Conservation (phyloP, 2,329 filamentous ascomycete genomes). For the Beauveria australis region DNA sequence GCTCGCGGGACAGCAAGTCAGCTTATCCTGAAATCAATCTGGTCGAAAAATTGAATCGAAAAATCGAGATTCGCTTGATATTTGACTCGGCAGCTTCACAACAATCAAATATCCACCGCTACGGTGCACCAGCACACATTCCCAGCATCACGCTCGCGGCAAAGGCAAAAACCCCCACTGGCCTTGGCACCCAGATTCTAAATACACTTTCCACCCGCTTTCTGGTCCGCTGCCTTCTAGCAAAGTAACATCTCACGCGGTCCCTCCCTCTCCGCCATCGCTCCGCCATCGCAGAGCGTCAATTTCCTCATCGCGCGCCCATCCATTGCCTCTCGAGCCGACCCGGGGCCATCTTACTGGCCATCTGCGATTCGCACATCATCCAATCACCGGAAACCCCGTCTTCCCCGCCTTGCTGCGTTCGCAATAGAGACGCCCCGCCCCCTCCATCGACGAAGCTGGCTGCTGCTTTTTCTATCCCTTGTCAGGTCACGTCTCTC, state of each 20-base stretch:
- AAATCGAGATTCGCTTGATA: too few species aligned
- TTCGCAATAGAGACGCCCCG: not conserved
- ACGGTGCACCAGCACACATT: not conserved
- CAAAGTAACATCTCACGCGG: constrained; percentile 2
- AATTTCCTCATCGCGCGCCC: not conserved
- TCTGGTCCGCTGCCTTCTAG: not conserved
- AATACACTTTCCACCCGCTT: not conserved
- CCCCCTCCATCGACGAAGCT: not conserved
- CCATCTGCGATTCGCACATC: not conserved
- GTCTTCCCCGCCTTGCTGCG: not conserved
- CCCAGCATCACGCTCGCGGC: not conserved
- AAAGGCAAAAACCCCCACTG: not conserved
- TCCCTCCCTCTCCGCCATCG: not conserved
- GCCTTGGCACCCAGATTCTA: not conserved
- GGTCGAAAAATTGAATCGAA: too few species aligned
- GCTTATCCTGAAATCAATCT: too few species aligned
- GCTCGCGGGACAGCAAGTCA: not conserved
- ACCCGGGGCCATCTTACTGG: not conserved
- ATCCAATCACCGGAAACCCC: not conserved
- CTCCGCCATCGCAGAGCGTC: not conserved
- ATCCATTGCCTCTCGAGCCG: not conserved
- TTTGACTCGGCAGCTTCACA: too few species aligned
- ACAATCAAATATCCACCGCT: not conserved
- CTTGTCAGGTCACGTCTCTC: not conserved
- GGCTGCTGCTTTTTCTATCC: not conserved